Percentiles rank a stretch among this genome's conserved stretches.
These are phyloP conservation scores for Alternaria ventricosa DNA, from an alignment of 2,329 filamentous ascomycete genomes.

Conservation along the genomic window DNA sequence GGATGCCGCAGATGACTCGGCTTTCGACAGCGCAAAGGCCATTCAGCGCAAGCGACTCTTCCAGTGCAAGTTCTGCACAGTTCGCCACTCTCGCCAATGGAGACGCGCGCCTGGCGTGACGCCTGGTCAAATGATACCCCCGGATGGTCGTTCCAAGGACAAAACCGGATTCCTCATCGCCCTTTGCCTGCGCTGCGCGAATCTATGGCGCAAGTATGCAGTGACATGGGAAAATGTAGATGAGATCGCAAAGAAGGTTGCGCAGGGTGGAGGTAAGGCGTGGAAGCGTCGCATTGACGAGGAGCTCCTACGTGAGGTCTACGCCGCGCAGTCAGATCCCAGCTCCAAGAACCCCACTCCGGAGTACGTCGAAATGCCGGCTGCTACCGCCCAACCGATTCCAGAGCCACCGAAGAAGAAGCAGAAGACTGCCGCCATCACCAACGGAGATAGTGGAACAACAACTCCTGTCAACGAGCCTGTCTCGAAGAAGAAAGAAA, in stretches of 20 bases:
- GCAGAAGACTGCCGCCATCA: constrained; percentile 54
- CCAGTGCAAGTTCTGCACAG: constrained; percentile 90
- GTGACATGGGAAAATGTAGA: constrained; percentile 96
- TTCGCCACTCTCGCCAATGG: constrained; percentile 85
- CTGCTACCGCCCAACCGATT: constrained; percentile 29
- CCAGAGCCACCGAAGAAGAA: constrained; percentile 67
- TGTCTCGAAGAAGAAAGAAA: constrained; percentile 49
- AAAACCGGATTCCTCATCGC: constrained; percentile 79
- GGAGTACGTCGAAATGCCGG: constrained; percentile 37
- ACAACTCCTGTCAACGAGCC: constrained; percentile 50
- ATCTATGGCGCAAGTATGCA: constrained; percentile 93
- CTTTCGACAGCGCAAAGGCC: constrained; percentile 90
- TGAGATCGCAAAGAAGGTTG: constrained; percentile 86
- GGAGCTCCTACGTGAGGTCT: constrained; percentile 78
- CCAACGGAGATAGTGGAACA: constrained; percentile 58
- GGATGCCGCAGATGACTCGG: constrained; percentile 91
- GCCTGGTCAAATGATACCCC: constrained; percentile 71
- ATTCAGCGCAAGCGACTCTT: constrained; percentile 79
- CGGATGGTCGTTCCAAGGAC: constrained; percentile 77
- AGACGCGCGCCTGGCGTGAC: constrained; percentile 81
- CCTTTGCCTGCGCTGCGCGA: constrained; percentile 86
- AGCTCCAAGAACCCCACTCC: constrained; percentile 31
- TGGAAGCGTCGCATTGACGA: constrained; percentile 92
- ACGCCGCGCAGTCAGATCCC: constrained; percentile 43
- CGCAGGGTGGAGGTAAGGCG: constrained; percentile 77